Base-by-base conservation (phyloP, 2,329 filamentous ascomycete genomes). In the Calonectria pseudoreteaudii region DNA sequence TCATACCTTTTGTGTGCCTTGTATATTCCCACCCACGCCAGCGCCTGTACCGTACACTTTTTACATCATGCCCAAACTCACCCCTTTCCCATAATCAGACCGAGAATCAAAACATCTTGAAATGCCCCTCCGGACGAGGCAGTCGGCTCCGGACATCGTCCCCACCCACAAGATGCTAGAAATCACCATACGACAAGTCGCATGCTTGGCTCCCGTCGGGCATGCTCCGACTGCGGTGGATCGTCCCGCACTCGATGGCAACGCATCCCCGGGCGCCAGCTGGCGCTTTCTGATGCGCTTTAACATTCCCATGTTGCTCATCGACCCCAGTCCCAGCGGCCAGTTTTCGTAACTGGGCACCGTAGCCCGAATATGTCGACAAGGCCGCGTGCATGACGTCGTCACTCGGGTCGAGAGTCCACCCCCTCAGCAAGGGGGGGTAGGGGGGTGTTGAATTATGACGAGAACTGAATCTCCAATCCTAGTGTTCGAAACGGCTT, bases 401-500 rank as follows among this genome's bases (percentile, higher is more conserved):
- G 50, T 52, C 68, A 66, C 66, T 72, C 68, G 71, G 66, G 72
- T 76, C 26, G 8, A 49, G 30, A 66, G 66, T 47, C 44, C 31
- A 60, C 58, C 64, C 47, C 34, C 53, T 36, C n/a, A 18, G 16
- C 23, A 53, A 38, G 53, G 58, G 36, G 34, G 47, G 44, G 65
- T 23, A 53, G 31, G 53, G 58, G 36, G 34, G 47, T 34, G 65
- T 23, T 49, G 31, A 53, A 64, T 93, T 87, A 95, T 30, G 93
- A 95, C 14, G 94, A 96, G 85, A 95, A 97, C 82, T 96, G 94
- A 56, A 97, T 88, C 85, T 96, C 94, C 70, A 97, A 84, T 16
- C 94, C 94, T 71, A 97, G 87, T 7, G 91, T 94, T 75, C 93
- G 90, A 81, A 97, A 94, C 49, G 95, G 93, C 81, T 94, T 93